phyloP scores from a whole-genome alignment of 495 filamentous ascomycete genomes.

The Penicillium coprophilum region DNA sequence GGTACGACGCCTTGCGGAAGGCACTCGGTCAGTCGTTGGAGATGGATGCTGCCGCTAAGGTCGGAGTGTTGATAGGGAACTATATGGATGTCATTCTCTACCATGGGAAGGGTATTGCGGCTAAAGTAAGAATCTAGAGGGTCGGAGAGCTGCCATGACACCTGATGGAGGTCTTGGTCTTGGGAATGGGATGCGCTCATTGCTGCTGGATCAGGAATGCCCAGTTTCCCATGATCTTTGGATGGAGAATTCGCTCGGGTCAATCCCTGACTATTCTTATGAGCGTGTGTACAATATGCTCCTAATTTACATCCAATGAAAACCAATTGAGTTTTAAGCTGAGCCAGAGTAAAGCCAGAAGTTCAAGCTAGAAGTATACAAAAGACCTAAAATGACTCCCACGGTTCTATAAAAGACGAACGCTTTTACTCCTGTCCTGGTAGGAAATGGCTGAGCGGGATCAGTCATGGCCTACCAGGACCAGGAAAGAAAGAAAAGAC shows the following conservation, averaged over 20 bases:
- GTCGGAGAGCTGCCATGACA: background rate
- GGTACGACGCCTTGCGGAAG: constrained; percentile 74
- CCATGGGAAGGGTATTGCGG: constrained; percentile 70
- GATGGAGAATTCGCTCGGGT: background rate
- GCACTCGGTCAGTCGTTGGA: constrained; percentile 82
- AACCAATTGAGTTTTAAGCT: background rate
- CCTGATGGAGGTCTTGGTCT: background rate
- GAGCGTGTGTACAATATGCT: background rate
- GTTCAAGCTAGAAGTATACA: background rate
- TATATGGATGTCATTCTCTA: constrained; percentile 72
- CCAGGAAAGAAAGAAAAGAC: too few species aligned
- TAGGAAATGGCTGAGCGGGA: background rate
- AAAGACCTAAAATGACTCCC: background rate
- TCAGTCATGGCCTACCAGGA: too few species aligned
- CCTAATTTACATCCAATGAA: background rate
- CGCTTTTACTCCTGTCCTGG: background rate
- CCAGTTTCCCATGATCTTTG: background rate
- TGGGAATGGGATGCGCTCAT: background rate
- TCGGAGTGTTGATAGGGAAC: constrained; percentile 66
- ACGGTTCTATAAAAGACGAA: background rate
- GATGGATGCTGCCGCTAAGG: constrained; percentile 73
- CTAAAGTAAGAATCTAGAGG: constrained; percentile 61
- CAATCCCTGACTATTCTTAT: background rate
- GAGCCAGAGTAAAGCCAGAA: background rate
- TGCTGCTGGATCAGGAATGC: constrained; percentile 5